phyloP scores from a whole-genome alignment of 2,329 filamentous ascomycete species.

The Hypoxylon sp. region DNA sequence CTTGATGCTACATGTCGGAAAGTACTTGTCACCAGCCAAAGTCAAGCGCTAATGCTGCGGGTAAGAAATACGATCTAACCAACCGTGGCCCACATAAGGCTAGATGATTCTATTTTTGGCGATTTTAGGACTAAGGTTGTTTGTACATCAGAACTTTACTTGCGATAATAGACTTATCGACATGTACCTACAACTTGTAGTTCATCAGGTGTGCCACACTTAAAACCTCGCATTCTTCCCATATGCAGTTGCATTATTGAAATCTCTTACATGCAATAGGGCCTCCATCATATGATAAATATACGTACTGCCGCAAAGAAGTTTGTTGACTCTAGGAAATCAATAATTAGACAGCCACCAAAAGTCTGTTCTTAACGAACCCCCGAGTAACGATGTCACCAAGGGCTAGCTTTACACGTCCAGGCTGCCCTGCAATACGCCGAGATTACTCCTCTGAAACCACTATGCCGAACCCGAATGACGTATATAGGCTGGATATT shows the following conservation, averaged over 20 bases:
- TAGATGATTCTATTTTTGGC: slow-evolving; percentile 40
- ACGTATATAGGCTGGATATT: slow-evolving; percentile 21
- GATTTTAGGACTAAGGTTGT: slow-evolving; percentile 31
- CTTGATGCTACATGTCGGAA: no score
- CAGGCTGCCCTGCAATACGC: slow-evolving; percentile 32
- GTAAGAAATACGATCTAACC: slow-evolving; percentile 41
- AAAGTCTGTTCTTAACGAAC: slow-evolving; percentile 1
- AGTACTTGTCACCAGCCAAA: slow-evolving; percentile 3
- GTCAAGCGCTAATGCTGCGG: slow-evolving; percentile 29
- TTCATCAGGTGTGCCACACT: slow-evolving; percentile 9
- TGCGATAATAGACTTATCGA: not conserved
- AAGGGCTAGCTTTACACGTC: slow-evolving; percentile 19
- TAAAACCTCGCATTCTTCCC: slow-evolving; percentile 11
- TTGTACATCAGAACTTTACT: slow-evolving; percentile 26
- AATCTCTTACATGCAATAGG: not conserved
- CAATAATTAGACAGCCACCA: not conserved
- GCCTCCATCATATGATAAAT: slow-evolving; percentile 6
- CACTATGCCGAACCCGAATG: slow-evolving; percentile 23
- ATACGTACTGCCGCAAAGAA: not conserved
- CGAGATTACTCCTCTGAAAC: slow-evolving; percentile 39
- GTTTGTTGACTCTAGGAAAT: slow-evolving; percentile 3
- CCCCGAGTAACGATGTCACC: slow-evolving; percentile 30
- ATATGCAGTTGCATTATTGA: not conserved
- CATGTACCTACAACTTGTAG: no score
- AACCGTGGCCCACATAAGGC: slow-evolving; percentile 26